These are phyloP conservation scores for Nicotiana attenuata DNA, from an alignment of 257 asterid genomes.

Conservation along the genomic window DNA sequence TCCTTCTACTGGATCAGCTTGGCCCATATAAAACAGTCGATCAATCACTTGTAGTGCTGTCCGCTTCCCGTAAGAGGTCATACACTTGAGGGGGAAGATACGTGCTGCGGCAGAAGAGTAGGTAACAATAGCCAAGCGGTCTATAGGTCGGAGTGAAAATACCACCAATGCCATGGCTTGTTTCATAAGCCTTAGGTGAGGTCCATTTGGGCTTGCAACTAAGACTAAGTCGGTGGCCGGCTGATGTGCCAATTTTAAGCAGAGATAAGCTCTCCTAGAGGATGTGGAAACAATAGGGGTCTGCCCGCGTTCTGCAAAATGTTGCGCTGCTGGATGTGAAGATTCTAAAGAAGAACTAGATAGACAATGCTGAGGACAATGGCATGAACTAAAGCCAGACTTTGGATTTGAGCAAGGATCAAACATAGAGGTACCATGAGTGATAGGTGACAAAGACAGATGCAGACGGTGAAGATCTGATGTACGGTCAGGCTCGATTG, in stretches of 20 bases:
- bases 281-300: slow-evolving; percentile 28
- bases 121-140: slow-evolving; percentile 72
- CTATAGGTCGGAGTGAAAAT: slow-evolving; percentile 62
- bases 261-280: slow-evolving; percentile 40
- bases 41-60: slow-evolving; percentile 71
- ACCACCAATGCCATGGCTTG: slow-evolving; percentile 84
- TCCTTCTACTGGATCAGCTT: slow-evolving; percentile 76
- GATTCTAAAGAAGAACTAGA: slow-evolving; percentile 31
- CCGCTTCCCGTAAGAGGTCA: slow-evolving; percentile 76
- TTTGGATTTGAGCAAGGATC: slow-evolving; percentile 20
- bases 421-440: slow-evolving; percentile 22
- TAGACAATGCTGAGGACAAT: slow-evolving; percentile 22
- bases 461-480: slow-evolving; percentile 48
- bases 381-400: slow-evolving; percentile 17
- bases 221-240: slow-evolving; percentile 77
- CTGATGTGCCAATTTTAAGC: slow-evolving; percentile 53
- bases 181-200: slow-evolving; percentile 82
- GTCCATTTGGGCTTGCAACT: slow-evolving; percentile 80
- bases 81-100: slow-evolving; percentile 73
- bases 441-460: slow-evolving; percentile 46
- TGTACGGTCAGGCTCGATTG: slow-evolving; percentile 54
- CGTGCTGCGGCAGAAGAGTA: slow-evolving; percentile 82
- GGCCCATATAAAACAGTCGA: slow-evolving; percentile 66
- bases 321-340: slow-evolving; percentile 29
- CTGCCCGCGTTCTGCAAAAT: slow-evolving; percentile 18